Base-by-base conservation (phyloP, 2,329 filamentous ascomycete species). In the Colletotrichum sansevieriae region DNA sequence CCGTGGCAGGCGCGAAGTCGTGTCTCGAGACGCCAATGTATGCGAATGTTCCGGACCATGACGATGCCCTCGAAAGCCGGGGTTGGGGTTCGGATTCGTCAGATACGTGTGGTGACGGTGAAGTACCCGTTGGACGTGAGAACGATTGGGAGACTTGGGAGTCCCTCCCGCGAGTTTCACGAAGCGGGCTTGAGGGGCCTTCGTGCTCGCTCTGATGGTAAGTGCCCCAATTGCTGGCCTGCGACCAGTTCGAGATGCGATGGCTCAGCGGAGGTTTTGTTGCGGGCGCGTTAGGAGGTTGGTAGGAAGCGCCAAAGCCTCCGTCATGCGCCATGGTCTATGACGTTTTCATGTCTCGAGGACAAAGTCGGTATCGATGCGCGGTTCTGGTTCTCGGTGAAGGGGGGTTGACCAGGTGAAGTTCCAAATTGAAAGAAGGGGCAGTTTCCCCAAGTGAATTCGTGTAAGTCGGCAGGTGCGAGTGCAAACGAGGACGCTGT, bases 141-240 rank as follows among this genome's bases (percentile, higher is more conserved):
- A 73, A 70, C 4, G 81, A 79, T 58, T 79, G 76, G n/a, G 82
- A 83, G 18, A 79, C 77, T 60, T 82, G 75, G 13, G 82, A 81
- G 59, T 79, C 78, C 20, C 78, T 79, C 13, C 76, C 76, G 7
- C 77, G 77, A 35, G 80, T 79, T 13, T 76, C 76, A 8, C 77
- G 76, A 35, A 80, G 68, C 5, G 76, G 68, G 46, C 72, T 52
- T 41, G 71, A 41, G 12, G 70, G 65, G 8, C 67, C 70, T 22
- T 79, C 74, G 70, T 78, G 10, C 49, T 79, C 74, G 70, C 78
- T 3, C 25, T 54, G n/a, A 7, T 74, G 72, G 60, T 69, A 72
- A 41, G 73, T 66, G 29, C 75, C 72, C 57, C 68, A 56, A 65
- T 77, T 77, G 66, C 71, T 75, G 63, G 76, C 72, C n/a, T 78